Evolutionary conservation across 2,329 filamentous ascomycete genomes (phyloP).

Genomic region (Juglanconis oblonga): DNA sequence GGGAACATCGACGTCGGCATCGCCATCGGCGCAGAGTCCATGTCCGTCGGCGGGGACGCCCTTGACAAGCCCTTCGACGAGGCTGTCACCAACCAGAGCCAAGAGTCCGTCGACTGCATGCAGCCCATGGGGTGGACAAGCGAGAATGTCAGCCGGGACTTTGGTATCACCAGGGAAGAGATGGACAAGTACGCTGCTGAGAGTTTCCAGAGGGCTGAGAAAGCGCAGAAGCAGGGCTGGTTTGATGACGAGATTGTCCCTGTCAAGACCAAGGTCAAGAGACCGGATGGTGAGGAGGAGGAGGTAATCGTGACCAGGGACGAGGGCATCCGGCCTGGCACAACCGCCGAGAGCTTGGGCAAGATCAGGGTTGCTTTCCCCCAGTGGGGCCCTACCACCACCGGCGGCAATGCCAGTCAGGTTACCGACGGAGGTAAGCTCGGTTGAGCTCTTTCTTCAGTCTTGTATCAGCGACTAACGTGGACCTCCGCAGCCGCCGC

Average conservation of each 20-base stretch:
- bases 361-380: slow-evolving; percentile 92
- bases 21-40: slow-evolving; percentile 84
- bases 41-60: slow-evolving; percentile 71
- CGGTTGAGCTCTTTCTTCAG: neutral
- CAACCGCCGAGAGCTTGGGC: slow-evolving; percentile 74
- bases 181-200: slow-evolving; percentile 87
- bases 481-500: slow-evolving; percentile 61
- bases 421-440: slow-evolving; percentile 79
- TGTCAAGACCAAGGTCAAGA: slow-evolving; percentile 78
- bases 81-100: slow-evolving; percentile 65
- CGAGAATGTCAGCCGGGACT: slow-evolving; percentile 92
- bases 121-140: slow-evolving; percentile 97
- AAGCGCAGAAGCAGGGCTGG: slow-evolving; percentile 84
- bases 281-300: slow-evolving; percentile 75
- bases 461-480: neutral
- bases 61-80: slow-evolving; percentile 74
- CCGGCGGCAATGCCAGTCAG: slow-evolving; percentile 91
- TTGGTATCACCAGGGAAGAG: slow-evolving; percentile 73
- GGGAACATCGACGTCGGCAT: slow-evolving; percentile 86
- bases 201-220: slow-evolving; percentile 83
- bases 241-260: slow-evolving; percentile 94
- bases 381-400: slow-evolving; percentile 80
- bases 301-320: slow-evolving; percentile 78
- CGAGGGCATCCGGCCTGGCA: slow-evolving; percentile 88
- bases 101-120: slow-evolving; percentile 82